These are phyloP conservation scores for Coemansia sp. DNA, from an alignment of 192 early-diverging fungal species.

Conservation along the genomic window DNA sequence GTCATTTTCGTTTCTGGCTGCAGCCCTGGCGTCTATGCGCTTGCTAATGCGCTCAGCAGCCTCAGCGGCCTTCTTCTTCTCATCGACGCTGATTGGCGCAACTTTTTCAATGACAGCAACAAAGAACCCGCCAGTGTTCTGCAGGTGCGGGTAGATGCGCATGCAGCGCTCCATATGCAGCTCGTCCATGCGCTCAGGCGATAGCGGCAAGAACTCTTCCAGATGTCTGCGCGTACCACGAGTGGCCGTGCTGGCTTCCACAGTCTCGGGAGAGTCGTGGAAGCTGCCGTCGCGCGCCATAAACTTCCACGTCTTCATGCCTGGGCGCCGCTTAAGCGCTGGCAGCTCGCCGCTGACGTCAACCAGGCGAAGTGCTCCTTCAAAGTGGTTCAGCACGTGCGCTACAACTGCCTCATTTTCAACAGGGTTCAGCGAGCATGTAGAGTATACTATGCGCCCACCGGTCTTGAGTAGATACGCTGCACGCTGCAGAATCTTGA, in stretches of 20 bases:
- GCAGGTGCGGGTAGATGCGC: conserved; percentile 88
- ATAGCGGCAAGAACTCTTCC: conserved; percentile 61
- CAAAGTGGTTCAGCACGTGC: conserved; percentile 65
- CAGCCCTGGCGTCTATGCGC: background rate
- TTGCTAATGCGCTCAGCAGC: background rate
- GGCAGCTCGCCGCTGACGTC: conserved; percentile 86
- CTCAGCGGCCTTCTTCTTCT: conserved; percentile 36
- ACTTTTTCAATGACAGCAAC: conserved; percentile 94
- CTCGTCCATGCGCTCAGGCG: conserved; percentile 57
- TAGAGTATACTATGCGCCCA: conserved; percentile 95
- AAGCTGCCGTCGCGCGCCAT: conserved; percentile 69
- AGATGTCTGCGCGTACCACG: conserved; percentile 53
- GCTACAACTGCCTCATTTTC: conserved; percentile 97
- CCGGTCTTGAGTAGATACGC: conserved; percentile 85
- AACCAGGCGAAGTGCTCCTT: conserved; percentile 75
- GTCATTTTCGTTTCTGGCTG: background rate
- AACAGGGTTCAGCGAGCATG: conserved; percentile 97
- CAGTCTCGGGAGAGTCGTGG: conserved; percentile 55
- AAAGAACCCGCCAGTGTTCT: conserved; percentile 99
- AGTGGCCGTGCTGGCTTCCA: conserved; percentile 28
- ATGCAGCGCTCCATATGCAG: conserved; percentile 74
- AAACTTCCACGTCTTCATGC: conserved; percentile 86
- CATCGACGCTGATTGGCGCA: conserved; percentile 60
- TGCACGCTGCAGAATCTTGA: conserved; percentile 85
- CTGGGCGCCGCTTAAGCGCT: conserved; percentile 75